Conservation (phyloP, 805 yeast genomes). For the Kazachstania africana region DNA sequence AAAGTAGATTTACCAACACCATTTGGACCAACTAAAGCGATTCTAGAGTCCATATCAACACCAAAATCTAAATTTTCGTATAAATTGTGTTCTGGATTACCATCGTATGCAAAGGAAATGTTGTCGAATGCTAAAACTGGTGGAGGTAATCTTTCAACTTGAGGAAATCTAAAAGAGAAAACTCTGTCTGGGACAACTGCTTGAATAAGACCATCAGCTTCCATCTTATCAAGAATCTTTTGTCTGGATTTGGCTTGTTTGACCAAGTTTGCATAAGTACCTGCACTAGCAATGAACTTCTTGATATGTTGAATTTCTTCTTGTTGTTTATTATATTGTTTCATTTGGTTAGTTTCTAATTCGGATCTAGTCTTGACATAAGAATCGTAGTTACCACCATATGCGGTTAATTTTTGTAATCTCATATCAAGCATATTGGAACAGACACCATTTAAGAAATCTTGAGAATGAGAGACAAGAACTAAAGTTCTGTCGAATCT, state of each 20-base stretch:
- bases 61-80: conserved; percentile 90
- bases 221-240: conserved; percentile 99
- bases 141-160: conserved; percentile 94
- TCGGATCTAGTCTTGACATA: conserved; percentile 91
- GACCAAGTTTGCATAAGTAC: conserved; percentile 98
- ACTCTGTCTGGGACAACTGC: conserved; percentile 89
- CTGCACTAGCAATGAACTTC: conserved; percentile 98
- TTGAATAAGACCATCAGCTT: conserved; percentile 94
- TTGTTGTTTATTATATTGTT: conserved; percentile 93
- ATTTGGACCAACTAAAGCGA: conserved; percentile 96
- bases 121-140: conserved; percentile 96
- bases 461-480: conserved; percentile 95
- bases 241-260: conserved; percentile 98
- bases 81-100: conserved; percentile 70
- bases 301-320: conserved; percentile 97
- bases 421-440: conserved; percentile 98
- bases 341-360: conserved; percentile 94
- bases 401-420: conserved; percentile 55
- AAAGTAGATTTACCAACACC: conserved; percentile 98
- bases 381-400: conserved; percentile 98
- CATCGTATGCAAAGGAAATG: conserved; percentile 86
- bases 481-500: conserved; percentile 88
- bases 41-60: conserved; percentile 98
- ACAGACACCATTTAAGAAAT: conserved; percentile 98
- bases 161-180: conserved; percentile 88